These are phyloP conservation scores for Periconia sp. DNA, from an alignment of 2,329 filamentous ascomycete genomes.

Conservation along the genomic window DNA sequence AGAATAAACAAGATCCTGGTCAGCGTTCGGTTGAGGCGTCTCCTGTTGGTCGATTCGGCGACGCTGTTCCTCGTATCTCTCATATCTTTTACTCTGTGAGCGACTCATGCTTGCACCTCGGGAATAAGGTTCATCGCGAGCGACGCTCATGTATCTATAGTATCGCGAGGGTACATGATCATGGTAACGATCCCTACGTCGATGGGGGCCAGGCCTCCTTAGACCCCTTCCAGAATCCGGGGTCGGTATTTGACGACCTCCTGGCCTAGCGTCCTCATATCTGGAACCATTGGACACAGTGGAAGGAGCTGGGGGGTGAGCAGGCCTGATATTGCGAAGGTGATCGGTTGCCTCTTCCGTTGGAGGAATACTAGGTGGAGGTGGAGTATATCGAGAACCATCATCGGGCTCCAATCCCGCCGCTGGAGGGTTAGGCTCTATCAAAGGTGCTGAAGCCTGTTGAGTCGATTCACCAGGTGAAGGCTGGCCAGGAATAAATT, in stretches of 20 bases:
- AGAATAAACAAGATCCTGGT: conserved; percentile 35
- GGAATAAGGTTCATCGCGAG: conserved; percentile 42
- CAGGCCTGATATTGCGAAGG: conserved; percentile 21
- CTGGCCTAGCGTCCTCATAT: conserved; percentile 32
- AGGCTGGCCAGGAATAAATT: conserved; percentile 31
- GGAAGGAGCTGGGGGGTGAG: conserved; percentile 31
- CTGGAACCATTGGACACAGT: conserved; percentile 42
- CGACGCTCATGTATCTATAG: conserved; percentile 43
- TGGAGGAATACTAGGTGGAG: conserved; percentile 23
- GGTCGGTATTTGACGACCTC: conserved; percentile 32
- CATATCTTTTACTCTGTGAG: conserved; percentile 43
- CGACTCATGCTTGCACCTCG: conserved; percentile 43
- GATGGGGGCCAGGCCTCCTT: conserved; percentile 34
- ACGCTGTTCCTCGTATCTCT: conserved; percentile 44
- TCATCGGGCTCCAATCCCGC: conserved; percentile 33
- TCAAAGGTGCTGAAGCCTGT: conserved; percentile 13
- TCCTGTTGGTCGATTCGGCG: conserved; percentile 45
- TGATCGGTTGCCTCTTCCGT: conserved; percentile 22
- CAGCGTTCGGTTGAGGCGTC: conserved; percentile 39
- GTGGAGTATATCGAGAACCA: conserved; percentile 36
- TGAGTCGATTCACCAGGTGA: conserved; percentile 20
- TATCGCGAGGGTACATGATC: conserved; percentile 43
- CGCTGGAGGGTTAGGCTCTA: conserved; percentile 21
- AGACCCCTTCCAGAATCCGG: conserved; percentile 29
- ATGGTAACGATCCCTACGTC: conserved; percentile 39